phyloP scores from a whole-genome alignment of 768 basidiomycete genomes.

The Rhizopogon salebrosus region DNA sequence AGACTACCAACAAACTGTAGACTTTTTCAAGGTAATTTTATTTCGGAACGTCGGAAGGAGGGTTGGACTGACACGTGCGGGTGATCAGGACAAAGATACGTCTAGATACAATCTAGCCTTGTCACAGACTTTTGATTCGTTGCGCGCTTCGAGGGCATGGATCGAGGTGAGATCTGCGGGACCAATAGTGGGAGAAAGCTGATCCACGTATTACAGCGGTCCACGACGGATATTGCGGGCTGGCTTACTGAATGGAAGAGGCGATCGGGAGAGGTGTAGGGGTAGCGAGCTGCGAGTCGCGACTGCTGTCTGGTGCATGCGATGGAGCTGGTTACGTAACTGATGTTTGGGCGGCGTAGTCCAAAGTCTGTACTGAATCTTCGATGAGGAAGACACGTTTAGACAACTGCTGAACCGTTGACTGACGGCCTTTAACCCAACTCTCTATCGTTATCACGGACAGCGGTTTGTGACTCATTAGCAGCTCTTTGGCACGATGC shows the following conservation, averaged over 20 bases:
- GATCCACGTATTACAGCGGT: constrained; percentile 36
- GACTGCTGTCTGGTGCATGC: too few species aligned
- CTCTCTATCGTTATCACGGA: too few species aligned
- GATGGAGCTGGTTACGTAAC: constrained; percentile 1
- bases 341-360: not conserved
- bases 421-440: not conserved
- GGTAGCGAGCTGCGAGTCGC: not conserved
- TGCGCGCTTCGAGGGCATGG: constrained; percentile 56
- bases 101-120: constrained; percentile 63
- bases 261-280: not conserved
- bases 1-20: constrained; percentile 57
- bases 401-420: not conserved
- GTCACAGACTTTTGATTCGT: constrained; percentile 63
- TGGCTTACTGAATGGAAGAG: constrained; percentile 46
- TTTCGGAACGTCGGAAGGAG: constrained; percentile 1
- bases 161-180: constrained; percentile 41
- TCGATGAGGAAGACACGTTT: not conserved
- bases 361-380: not conserved
- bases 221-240: constrained; percentile 46
- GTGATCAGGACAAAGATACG: constrained; percentile 53
- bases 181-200: constrained; percentile 2
- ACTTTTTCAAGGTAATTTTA: constrained; percentile 68
- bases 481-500: constrained; percentile 12
- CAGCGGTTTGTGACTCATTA: too few species aligned
- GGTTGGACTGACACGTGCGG: constrained; percentile 6